phyloP scores from a whole-genome alignment of 805 yeast genomes.

The Candida manassasensis region DNA sequence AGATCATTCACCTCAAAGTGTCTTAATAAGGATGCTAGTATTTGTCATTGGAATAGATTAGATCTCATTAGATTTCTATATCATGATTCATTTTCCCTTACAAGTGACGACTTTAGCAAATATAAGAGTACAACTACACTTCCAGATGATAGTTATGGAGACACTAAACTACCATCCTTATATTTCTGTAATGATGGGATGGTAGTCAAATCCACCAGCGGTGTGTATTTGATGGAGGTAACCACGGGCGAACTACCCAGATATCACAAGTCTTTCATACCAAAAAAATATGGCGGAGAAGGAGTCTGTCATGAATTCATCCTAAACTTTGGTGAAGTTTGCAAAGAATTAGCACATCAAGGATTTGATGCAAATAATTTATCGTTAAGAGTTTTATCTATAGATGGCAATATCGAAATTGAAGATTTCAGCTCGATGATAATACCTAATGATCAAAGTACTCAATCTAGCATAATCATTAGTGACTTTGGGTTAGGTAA shows the following conservation, averaged over 20 bases:
- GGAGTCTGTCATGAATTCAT: constrained; percentile 53
- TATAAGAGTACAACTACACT: constrained; percentile 28
- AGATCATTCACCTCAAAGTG: constrained; percentile 73
- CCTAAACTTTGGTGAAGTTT: constrained; percentile 43
- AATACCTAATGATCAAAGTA: constrained; percentile 11
- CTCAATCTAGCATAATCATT: constrained; percentile 11
- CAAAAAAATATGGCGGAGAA: constrained; percentile 48
- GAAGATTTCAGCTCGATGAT: constrained; percentile 38
- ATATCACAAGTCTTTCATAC: constrained; percentile 58
- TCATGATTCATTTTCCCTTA: constrained; percentile 76
- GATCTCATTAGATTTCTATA: constrained; percentile 73
- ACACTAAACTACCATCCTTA: constrained; percentile 17
- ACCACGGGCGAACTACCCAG: constrained; percentile 51
- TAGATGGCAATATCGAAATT: constrained; percentile 57
- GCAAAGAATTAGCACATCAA: constrained; percentile 22
- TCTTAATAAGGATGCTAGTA: constrained; percentile 48
- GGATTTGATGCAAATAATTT: constrained; percentile 28
- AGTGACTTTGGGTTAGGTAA: constrained; percentile 39
- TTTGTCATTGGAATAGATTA: constrained; percentile 83
- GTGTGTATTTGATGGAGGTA: constrained; percentile 72
- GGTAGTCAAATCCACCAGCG: constrained; percentile 49
- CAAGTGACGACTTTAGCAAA: constrained; percentile 49
- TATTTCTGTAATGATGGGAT: constrained; percentile 18
- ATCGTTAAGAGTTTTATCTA: constrained; percentile 47
- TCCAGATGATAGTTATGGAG: constrained; percentile 14